Evolutionary conservation across 768 basidiomycete genomes (phyloP), one percentile per base, ranked within the genome.

Genomic region (Boletus reticulatus): DNA sequence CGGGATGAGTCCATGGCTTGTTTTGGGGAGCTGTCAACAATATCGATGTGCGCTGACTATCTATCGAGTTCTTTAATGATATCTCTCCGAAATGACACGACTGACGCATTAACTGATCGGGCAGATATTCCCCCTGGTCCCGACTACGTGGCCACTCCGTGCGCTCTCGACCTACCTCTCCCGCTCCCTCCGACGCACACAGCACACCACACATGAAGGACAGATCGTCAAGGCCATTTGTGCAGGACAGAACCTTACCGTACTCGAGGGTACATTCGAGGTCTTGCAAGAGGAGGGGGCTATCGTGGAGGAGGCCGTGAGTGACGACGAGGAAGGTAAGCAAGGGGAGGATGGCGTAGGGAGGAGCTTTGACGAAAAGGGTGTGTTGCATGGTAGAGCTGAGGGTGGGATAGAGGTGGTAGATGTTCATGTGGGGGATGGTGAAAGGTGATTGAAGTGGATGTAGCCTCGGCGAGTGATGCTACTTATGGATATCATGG

Each of bases 141-240:
- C 94, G 5, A 67, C 81, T 48, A 75, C 82, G 27, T 96, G 94
- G 93, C 82, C 92, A 1, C 73, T 95, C 14, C 76, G 79, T 19
- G 72, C 81, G 11, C 77, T 95, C 55, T 84, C 90, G 0, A 82
- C 86, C 5, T 94, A 96, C 76, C 75, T 96, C 27, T 73, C 84
- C 5, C 85, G 91, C 16, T 91, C 92, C 4, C 82, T 94, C 55
- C 82, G 92, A 22, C 79, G 89, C 59, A 83, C 84, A 10, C 72
- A 92, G 22, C 93, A 96, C 64, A 73, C 78, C 13, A 72, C 75
- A 20, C 84, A 87, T 44, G 88, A 94, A 68, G 83, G 82, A 7
- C 79, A 83, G 66, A 87, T 96, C 49, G 69, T 94, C 53, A 95
- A 91, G 70, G 83, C 84, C 17, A 78, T 96, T 53, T 83, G 84